These are phyloP conservation scores for Yueomyces sp. DNA, from an alignment of 1,139 yeast genomes.

Conservation along the genomic window DNA sequence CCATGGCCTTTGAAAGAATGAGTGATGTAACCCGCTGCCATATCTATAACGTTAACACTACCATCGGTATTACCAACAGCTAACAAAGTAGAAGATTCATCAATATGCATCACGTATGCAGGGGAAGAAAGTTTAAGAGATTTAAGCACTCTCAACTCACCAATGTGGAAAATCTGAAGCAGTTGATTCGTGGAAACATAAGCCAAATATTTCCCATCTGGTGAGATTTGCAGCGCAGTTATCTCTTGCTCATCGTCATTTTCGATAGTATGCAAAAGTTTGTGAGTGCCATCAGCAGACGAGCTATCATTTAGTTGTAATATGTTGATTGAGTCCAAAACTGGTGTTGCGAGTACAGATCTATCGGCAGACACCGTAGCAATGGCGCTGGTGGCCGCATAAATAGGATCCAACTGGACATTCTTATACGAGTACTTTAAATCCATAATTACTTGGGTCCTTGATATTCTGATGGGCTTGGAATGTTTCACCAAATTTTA, in stretches of 20 bases:
- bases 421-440: conserved; percentile 31
- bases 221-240: conserved; percentile 63
- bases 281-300: conserved; percentile 21
- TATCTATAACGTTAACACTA: conserved; percentile 81
- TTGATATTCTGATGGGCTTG: background rate
- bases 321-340: conserved; percentile 59
- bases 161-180: conserved; percentile 44
- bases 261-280: conserved; percentile 41
- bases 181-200: conserved; percentile 78
- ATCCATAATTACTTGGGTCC: conserved; percentile 11
- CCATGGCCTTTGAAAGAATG: conserved; percentile 93
- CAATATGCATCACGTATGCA: conserved; percentile 65
- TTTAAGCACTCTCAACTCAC: conserved; percentile 36
- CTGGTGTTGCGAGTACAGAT: conserved; percentile 63
- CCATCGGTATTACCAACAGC: conserved; percentile 98
- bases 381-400: conserved; percentile 64
- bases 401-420: conserved; percentile 56
- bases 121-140: conserved; percentile 60
- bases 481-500: background rate
- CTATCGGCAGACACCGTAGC: conserved; percentile 63
- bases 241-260: conserved; percentile 76
- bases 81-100: conserved; percentile 69
- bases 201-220: conserved; percentile 60
- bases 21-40: conserved; percentile 76
- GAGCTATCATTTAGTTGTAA: conserved; percentile 43